These are phyloP conservation scores for Telopea speciosissima DNA, from an alignment of 177 flowering plant species.

Conservation along the genomic window DNA sequence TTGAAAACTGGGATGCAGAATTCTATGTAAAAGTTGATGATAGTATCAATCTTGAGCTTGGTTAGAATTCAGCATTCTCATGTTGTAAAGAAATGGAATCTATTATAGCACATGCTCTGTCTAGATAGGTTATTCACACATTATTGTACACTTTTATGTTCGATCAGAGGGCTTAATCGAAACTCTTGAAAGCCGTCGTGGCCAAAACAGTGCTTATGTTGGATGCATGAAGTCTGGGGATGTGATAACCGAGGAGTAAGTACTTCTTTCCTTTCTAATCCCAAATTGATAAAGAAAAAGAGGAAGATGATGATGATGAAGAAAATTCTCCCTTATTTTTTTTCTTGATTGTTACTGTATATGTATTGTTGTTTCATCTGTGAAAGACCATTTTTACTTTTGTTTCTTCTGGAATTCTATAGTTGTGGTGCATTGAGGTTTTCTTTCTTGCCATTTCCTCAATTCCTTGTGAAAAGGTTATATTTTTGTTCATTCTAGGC, in stretches of 20 bases:
- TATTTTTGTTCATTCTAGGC: not conserved
- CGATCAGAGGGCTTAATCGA: constrained; percentile 66
- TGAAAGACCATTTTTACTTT: too few species aligned
- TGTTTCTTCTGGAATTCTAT: not conserved
- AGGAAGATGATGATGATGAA: constrained; percentile 69
- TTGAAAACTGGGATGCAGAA: constrained; percentile 95
- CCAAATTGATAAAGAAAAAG: too few species aligned
- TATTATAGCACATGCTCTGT: not conserved
- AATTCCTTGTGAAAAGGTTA: too few species aligned
- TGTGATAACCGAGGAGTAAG: constrained; percentile 81
- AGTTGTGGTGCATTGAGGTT: not conserved
- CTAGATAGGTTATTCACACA: not conserved
- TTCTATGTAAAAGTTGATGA: constrained; percentile 97
- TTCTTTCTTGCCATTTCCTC: too few species aligned
- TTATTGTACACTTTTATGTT: constrained; percentile 12
- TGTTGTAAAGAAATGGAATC: not conserved
- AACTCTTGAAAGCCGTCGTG: constrained; percentile 79
- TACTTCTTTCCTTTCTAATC: constrained; percentile 4
- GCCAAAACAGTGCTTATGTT: constrained; percentile 67
- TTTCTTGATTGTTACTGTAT: constrained; percentile 5
- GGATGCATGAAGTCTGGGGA: constrained; percentile 99
- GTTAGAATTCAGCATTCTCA: constrained; percentile 26
- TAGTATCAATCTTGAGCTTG: constrained; percentile 67
- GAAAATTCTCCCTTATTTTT: constrained; percentile 33
- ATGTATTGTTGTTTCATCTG: not conserved